Conservation (phyloP, 768 basidiomycete genomes). For the Kockovaella imperatae region DNA sequence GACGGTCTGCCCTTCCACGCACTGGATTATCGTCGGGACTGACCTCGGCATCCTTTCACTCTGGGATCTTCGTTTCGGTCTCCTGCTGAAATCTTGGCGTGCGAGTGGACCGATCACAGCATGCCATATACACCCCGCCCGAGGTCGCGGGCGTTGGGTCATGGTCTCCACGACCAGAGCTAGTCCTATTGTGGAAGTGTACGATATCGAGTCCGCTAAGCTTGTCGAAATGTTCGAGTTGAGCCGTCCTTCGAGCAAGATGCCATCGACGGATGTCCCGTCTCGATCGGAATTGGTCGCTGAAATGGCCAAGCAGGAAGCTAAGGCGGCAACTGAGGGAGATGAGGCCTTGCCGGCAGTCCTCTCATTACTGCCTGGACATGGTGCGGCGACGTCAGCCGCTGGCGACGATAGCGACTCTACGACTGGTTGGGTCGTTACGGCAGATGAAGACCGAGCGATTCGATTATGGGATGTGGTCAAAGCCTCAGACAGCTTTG, state of each 20-base stretch:
- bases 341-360: not conserved
- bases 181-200: conserved; percentile 64
- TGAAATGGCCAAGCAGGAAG: not conserved
- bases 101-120: conserved; percentile 48
- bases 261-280: too few species aligned
- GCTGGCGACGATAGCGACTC: conserved; percentile 8
- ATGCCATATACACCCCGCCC: conserved; percentile 72
- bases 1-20: conserved; percentile 66
- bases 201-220: conserved; percentile 77
- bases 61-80: conserved; percentile 92
- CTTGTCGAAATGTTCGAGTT: conserved; percentile 74
- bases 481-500: conserved; percentile 61
- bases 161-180: conserved; percentile 66
- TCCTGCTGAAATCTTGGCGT: conserved; percentile 80
- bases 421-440: conserved; percentile 66
- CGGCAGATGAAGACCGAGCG: conserved; percentile 81
- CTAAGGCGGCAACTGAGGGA: not conserved
- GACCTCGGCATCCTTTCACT: conserved; percentile 73
- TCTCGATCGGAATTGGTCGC: not conserved
- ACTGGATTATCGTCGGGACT: conserved; percentile 86
- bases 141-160: conserved; percentile 81
- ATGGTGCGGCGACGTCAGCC: not conserved
- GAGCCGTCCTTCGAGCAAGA: conserved; percentile 9
- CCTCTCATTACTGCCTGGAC: not conserved
- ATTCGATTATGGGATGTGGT: conserved; percentile 82